Evolutionary conservation across 805 yeast genomes (phyloP), one percentile per base, ranked within the genome.

Genomic region (Candida wancherniae): DNA sequence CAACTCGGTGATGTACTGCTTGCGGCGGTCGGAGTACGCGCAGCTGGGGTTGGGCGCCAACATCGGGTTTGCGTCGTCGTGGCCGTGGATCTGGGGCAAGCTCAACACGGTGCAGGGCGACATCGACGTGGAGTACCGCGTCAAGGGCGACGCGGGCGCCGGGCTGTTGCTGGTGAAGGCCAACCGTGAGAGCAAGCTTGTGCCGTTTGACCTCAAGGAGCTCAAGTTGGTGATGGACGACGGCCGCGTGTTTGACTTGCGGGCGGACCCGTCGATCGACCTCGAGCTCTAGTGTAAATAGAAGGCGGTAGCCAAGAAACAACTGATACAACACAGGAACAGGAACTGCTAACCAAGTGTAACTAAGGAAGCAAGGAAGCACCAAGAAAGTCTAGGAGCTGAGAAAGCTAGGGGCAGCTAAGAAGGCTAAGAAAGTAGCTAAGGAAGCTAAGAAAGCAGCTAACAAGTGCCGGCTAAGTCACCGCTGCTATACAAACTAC

Each of bases 51-150:
- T 90, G 27, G 97, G 97, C 12, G 74, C 72, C 27, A 78, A 83
- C 48, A 83, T 90, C 41, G 77, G 77, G 22, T 86, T 80, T 51
- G 72, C 75, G 17, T 76, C 80, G 16, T 60, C 82, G 20, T 73
- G 80, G 63, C 97, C 98, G 4, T 92, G 96, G 96, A 78, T 90
- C 37, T 61, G 69, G 35, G 98, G 98, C 9, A 74, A 77, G 26
- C 63, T 92, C 42, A 86, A 88, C 46, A 85, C 92, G 17, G 86
- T 85, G 39, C 70, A 76, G 39, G 96, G 96, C 15, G 65, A 72
- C 12, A 82, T 92, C 23, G 82, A 90, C 53, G 74, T 92, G 40
- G 56, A 57, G 17, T 87, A 86, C 47, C 59, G 68, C 20, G 83
- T 86, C 21, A 69, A 69, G 44, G 98, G 97, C 8, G 71, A 71